Base-by-base conservation (phyloP, 208 protist genomes). In the Herpetomonas samuelpessoai region DNA sequence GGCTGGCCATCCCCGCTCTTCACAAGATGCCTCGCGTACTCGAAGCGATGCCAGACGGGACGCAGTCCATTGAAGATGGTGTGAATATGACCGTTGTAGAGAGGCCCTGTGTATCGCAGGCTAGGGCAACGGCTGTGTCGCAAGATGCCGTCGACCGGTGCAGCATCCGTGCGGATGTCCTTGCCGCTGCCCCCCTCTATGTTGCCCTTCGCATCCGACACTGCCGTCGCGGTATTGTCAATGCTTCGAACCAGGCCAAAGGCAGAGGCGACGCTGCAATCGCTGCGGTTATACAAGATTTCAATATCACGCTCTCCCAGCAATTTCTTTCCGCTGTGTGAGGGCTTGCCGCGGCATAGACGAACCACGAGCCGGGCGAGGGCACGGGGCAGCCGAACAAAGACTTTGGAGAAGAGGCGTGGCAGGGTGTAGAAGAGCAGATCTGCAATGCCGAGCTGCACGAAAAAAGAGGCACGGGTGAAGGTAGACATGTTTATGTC, bases 31-130 rank as follows among this genome's bases (percentile, higher is more conserved):
- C 80, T 67, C 28, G 49, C 25, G 38, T 76, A 87, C n/a, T 65
- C 31, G 2, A 78, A 62, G 0, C 22, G 47, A 18, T 61, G 47
- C 0, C 26, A 22, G 31, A 51, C 57, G 14, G 35, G 35, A 49
- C 75, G 80, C 47, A 75, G 19, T 21, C 54, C 62, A 0, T 39
- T 64, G 2, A 87, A 47, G 2, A 87, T 66, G 1, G 80, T 87
- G 14, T 83, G 66, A 2, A 87, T 35, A 50, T 83, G 76, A 0
- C 80, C 73, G 28, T 56, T 71, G 70, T 87, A 87, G 22, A 87
- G 74, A 21, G 80, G 80, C 0, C 65, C 53, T n/a, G 44, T 12
- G 50, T 83, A 86, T 9, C 67, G 59, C 46, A 80, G 10, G 0
- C 45, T 35, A 19, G 65, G 55, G 35, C 35, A 41, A 6, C 35